A percentile compares a stretch with the other conserved stretches of the same genome.
Evolutionary conservation across 2,329 filamentous ascomycete genomes (phyloP).

Genomic region (Fusarium goolgardi): DNA sequence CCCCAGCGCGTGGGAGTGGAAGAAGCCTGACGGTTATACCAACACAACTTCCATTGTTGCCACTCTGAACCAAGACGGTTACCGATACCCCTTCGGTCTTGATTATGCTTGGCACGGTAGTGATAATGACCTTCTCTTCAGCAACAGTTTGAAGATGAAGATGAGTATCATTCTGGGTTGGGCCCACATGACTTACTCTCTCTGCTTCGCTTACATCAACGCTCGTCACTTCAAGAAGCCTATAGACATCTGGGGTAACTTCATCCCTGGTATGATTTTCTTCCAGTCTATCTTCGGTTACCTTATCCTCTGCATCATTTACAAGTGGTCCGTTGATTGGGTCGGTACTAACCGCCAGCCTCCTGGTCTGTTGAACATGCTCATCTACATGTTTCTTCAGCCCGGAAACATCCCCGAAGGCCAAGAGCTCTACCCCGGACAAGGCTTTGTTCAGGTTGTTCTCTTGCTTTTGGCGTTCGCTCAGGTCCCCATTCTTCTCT

Average conservation of each 20-base stretch:
- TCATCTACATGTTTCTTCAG: constrained; percentile 99
- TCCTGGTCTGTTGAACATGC: constrained; percentile 95
- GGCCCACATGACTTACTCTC: constrained; percentile 98
- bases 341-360: constrained; percentile 69
- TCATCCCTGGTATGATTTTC: constrained; percentile 98
- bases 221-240: constrained; percentile 93
- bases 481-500: constrained; percentile 90
- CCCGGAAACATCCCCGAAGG: constrained; percentile 74
- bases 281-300: constrained; percentile 99
- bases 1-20: constrained; percentile 87
- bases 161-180: constrained; percentile 97
- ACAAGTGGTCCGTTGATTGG: constrained; percentile 98
- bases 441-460: constrained; percentile 78
- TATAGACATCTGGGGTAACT: constrained; percentile 97
- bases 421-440: constrained; percentile 80
- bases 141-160: constrained; percentile 99
- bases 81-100: constrained; percentile 94
- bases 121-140: constrained; percentile 94
- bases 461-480: constrained; percentile 83
- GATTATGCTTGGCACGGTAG: constrained; percentile 98
- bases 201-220: constrained; percentile 93
- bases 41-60: constrained; percentile 73
- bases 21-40: constrained; percentile 73
- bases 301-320: constrained; percentile 90
- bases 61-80: constrained; percentile 72